These are phyloP conservation scores for Penstemon barbatus DNA, from an alignment of 257 asterid genomes.

Conservation along the genomic window DNA sequence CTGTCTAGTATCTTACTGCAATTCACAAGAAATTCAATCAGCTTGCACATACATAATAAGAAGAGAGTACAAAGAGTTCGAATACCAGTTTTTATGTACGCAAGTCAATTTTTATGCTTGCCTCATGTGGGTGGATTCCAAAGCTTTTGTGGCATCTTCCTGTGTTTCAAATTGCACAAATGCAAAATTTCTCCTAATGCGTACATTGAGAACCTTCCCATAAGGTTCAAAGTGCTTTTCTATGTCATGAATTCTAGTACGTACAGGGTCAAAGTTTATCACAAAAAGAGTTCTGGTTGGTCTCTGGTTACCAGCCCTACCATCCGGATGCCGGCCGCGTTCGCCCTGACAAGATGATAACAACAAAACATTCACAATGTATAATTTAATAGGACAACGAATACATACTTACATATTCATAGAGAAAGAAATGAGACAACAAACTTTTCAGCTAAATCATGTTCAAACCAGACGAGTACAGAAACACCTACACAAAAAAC, in stretches of 20 bases:
- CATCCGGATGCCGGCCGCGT: slow-evolving; percentile 76
- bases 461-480: neutral
- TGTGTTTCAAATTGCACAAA: slow-evolving; percentile 90
- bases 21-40: slow-evolving; percentile 16
- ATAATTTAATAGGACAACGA: neutral
- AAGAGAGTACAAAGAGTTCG: neutral
- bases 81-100: neutral
- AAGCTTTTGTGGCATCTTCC: slow-evolving; percentile 88
- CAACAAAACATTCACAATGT: neutral
- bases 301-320: slow-evolving; percentile 60
- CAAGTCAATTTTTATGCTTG: slow-evolving; percentile 12
- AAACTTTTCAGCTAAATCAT: neutral
- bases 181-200: slow-evolving; percentile 83
- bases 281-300: slow-evolving; percentile 86
- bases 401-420: neutral
- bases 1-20: slow-evolving; percentile 85
- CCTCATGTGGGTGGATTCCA: slow-evolving; percentile 97
- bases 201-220: slow-evolving; percentile 80
- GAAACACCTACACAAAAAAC: neutral
- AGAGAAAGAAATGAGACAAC: neutral
- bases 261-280: slow-evolving; percentile 85
- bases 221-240: slow-evolving; percentile 88
- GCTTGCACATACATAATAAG: neutral
- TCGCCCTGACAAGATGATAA: slow-evolving; percentile 64
- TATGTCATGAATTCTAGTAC: slow-evolving; percentile 66